Percentiles rank a stretch among this genome's conserved stretches.
These are phyloP conservation scores for Prunus dulcis DNA, from an alignment of 306 rosid species.

Conservation along the genomic window DNA sequence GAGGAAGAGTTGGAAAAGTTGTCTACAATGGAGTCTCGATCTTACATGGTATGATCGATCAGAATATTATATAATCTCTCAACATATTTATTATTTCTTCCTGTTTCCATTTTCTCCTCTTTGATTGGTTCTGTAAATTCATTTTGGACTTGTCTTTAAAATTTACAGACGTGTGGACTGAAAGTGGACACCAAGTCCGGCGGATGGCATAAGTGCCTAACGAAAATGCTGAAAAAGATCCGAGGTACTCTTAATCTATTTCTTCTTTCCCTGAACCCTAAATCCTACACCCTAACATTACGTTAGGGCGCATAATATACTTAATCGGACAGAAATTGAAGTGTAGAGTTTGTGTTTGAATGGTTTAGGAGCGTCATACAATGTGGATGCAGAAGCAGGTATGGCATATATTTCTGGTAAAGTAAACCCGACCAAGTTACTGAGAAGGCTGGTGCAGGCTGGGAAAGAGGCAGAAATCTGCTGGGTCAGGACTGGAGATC, in stretches of 20 bases:
- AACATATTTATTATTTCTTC: no score
- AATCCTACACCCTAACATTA: no score
- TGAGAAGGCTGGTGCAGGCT: slow-evolving; percentile 11
- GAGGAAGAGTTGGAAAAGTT: neutral
- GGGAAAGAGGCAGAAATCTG: slow-evolving; percentile 20
- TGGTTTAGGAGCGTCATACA: slow-evolving; percentile 8
- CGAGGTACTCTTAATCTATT: neutral
- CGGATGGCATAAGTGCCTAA: slow-evolving; percentile 19
- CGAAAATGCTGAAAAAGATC: slow-evolving; percentile 19
- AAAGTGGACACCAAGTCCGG: slow-evolving; percentile 10
- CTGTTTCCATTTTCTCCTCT: neutral
- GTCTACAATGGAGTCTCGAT: neutral
- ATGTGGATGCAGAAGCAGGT: slow-evolving; percentile 11
- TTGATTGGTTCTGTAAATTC: neutral
- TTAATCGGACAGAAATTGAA: neutral
- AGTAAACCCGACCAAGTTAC: slow-evolving; percentile 10
- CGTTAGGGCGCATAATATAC: no score
- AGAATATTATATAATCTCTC: no score
- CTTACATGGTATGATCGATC: neutral
- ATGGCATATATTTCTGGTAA: slow-evolving; percentile 14
- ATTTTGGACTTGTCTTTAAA: neutral
- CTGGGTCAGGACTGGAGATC: slow-evolving; percentile 14
- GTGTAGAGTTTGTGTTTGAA: neutral
- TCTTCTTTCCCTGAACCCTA: neutral
- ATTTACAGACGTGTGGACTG: neutral